These are phyloP conservation scores for Tulasnella sp. DNA, from an alignment of 768 basidiomycete genomes.

Conservation along the genomic window DNA sequence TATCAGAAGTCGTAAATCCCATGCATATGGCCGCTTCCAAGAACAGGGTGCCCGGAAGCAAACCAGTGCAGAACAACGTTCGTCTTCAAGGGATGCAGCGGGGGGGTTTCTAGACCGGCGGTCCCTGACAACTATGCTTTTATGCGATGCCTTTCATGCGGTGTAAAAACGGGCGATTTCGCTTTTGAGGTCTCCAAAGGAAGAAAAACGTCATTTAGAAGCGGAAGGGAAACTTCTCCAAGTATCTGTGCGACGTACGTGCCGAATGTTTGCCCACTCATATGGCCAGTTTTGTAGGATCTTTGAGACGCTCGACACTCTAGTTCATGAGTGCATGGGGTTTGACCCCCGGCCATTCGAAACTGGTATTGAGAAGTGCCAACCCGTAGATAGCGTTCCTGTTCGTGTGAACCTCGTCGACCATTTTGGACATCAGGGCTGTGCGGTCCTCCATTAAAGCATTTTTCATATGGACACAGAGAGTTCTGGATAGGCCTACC, in stretches of 20 bases:
- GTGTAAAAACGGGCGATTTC: not conserved
- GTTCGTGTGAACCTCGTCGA: too few species aligned
- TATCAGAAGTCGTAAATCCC: not conserved
- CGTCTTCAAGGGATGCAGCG: not conserved
- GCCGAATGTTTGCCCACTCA: not conserved
- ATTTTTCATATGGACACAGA: too few species aligned
- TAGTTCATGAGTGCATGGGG: too few species aligned
- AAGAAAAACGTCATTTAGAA: not conserved
- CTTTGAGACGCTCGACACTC: too few species aligned
- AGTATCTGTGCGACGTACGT: not conserved
- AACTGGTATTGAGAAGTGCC: too few species aligned
- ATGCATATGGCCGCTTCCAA: not conserved
- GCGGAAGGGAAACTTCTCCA: not conserved
- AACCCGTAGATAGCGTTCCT: too few species aligned
- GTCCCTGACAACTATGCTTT: not conserved
- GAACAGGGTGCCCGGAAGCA: not conserved
- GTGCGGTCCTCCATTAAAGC: too few species aligned
- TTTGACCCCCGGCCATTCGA: too few species aligned
- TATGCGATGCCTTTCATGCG: not conserved
- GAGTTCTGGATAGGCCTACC: too few species aligned
- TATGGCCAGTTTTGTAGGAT: too few species aligned
- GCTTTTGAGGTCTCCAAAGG: not conserved
- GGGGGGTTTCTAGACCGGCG: not conserved
- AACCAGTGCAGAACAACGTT: too few species aligned
- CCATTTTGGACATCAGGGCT: too few species aligned